Conservation (phyloP, 2,329 filamentous ascomycete species). For the Fusarium sp. region DNA sequence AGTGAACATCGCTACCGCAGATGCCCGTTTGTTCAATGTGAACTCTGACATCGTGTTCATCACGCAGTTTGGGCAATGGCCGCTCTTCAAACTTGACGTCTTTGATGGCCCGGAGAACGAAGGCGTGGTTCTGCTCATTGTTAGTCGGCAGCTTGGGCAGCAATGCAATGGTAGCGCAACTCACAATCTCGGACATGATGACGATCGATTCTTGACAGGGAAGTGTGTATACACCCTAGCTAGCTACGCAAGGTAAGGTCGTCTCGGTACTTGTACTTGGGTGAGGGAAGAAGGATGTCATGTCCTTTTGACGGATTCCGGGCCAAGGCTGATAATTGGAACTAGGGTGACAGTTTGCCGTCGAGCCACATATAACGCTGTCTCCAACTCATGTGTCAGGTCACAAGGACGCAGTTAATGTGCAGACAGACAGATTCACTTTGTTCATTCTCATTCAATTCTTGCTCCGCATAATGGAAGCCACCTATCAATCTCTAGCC, state of each 20-base stretch:
- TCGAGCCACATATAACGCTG: neutral
- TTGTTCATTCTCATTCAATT: neutral
- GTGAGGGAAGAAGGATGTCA: neutral
- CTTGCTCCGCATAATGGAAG: slow-evolving; percentile 33
- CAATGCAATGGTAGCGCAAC: neutral
- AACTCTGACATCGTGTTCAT: slow-evolving; percentile 55
- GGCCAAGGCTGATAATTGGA: neutral
- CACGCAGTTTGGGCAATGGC: slow-evolving; percentile 50
- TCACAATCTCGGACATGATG: slow-evolving; percentile 27
- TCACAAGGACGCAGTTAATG: neutral
- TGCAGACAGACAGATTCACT: neutral
- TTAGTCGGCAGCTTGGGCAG: neutral
- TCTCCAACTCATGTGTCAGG: neutral
- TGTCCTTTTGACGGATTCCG: neutral
- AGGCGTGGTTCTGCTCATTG: slow-evolving; percentile 55
- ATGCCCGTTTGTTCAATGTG: slow-evolving; percentile 59
- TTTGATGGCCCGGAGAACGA: slow-evolving; percentile 58
- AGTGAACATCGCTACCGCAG: slow-evolving; percentile 59
- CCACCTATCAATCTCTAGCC: slow-evolving; percentile 37
- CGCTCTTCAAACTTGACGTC: slow-evolving; percentile 58
- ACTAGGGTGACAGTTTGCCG: slow-evolving; percentile 24
- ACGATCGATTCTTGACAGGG: neutral
- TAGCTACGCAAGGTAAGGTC: neutral
- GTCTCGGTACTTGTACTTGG: neutral
- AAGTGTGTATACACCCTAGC: neutral